Base-by-base conservation (phyloP, 2,329 filamentous ascomycete genomes). In the Truncatella angustata region DNA sequence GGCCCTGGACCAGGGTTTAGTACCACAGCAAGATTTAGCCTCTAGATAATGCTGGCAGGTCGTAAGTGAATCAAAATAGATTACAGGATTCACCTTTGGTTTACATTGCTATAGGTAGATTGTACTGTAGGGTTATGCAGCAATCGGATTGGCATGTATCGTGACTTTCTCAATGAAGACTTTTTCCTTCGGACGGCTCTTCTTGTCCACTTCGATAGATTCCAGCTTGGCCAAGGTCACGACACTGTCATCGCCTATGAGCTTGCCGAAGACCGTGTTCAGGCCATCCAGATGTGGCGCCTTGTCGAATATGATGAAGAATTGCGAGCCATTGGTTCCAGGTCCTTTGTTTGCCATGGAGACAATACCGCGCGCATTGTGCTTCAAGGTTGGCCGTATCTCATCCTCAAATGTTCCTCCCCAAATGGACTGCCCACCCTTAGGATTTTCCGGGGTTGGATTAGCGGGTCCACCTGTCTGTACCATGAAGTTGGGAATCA, bases 341-440 rank as follows among this genome's bases (percentile, higher is more conserved):
- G 85, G 84, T 0, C 88, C 87, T 63, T 87, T 88, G 70, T 91
- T 91, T 14, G 88, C 88, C 88, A 91, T 91, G 60, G 85, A 87
- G 18, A 91, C 75, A 46, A 89, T 78, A 26, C 88, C 88, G 44
- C 87, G 79, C 28, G 80, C 77, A 63, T 85, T 81, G 72, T 91
- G 88, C 54, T 81, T 77, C 44, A 91, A 73, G 0, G 85, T 75
- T 0, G 87, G 87, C 32, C 84, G 80, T 65, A 91, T 90, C 75
- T 95, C 90, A 70, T 95, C 90, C 53, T 89, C 88, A 65, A 94
- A 94, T 14, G 81, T 73, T 53, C 74, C 77, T 59, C 83, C 83
- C 80, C 86, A 93, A 69, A 94, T 89, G 58, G 87, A 91, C 28
- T 77, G 76, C 34, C 86, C 87, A 57, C 81, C 78, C 63, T 90